These are phyloP conservation scores for Beverwykella pulmonaria DNA, from an alignment of 495 filamentous ascomycete genomes.

Conservation along the genomic window DNA sequence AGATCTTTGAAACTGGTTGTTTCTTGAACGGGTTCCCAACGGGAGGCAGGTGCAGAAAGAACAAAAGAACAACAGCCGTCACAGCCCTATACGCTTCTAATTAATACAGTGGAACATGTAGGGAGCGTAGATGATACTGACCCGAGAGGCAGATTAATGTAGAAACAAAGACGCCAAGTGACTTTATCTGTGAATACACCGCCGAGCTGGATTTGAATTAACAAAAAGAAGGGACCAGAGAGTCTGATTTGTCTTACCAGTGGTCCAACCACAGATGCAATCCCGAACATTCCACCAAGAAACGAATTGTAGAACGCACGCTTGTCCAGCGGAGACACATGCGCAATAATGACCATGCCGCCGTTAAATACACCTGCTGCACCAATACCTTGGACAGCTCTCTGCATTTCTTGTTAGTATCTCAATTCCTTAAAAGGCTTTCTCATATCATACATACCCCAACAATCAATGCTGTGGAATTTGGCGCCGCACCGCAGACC, in stretches of 20 bases:
- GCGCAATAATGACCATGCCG: constrained; percentile 75
- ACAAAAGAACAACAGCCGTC: constrained; percentile 57
- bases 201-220: constrained; percentile 22
- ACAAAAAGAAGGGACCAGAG: background rate
- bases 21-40: constrained; percentile 50
- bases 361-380: constrained; percentile 82
- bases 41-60: constrained; percentile 55
- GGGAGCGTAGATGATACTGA: constrained; percentile 55
- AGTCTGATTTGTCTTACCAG: constrained; percentile 4
- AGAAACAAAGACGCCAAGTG: constrained; percentile 83
- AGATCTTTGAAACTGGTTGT: constrained; percentile 46
- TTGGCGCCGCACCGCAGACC: constrained; percentile 76
- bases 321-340: constrained; percentile 69
- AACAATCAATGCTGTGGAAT: constrained; percentile 72
- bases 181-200: constrained; percentile 47
- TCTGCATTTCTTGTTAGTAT: background rate
- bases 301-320: constrained; percentile 74
- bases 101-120: background rate
- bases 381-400: constrained; percentile 83
- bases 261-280: constrained; percentile 58
- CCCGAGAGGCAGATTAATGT: constrained; percentile 67
- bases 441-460: constrained; percentile 50
- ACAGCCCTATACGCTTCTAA: constrained; percentile 49
- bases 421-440: background rate
- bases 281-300: constrained; percentile 74